Base-by-base conservation (phyloP, 1,139 yeast genomes). In the Yamadazyma sp. region DNA sequence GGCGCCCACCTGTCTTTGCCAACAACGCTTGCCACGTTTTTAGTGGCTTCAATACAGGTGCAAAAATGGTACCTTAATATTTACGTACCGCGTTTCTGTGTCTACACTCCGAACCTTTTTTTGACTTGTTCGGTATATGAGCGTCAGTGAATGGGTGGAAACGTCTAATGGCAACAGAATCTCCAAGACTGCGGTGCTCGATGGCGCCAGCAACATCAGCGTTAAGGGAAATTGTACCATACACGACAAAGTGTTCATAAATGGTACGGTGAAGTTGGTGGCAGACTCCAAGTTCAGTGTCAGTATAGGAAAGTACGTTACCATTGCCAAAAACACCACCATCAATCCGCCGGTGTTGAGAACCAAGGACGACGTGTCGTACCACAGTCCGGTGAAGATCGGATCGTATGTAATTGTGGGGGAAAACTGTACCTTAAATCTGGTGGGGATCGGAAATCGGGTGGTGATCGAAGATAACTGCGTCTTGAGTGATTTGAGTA, bases 361-460 rank as follows among this genome's bases (percentile, higher is more conserved):
- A 29, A 47, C 48, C 10, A 34, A 41, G 4, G 47, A 46, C 14
- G 29, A 6, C 6, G 28, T 8, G 11, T 7, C 14, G 16, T 12
- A 36, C 12, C 54, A 63, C 39, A 59, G 63, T 3, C 62, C 67
- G 0, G 53, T 73, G 8, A 65, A 69, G 34, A 64, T 85, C 8
- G 92, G 91, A 0, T 77, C 81, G 7, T 81, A 73, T 52, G 77
- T 79, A 8, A 63, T 72, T 16, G 60, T 85, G 2, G 88, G 87
- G 1, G 47, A 49, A 4, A 55, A 62, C 31, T 52, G 75, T 7
- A 44, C 39, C 4, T 51, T 83, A 1, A 58, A 66, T 16, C 70
- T 73, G 59, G 77, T 75, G 2, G 66, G 62, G 33, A 70, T 85
- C 11, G 92, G 91, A 1, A 71, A 66, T 44, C 58, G 85, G 38